Evolutionary conservation across 176 grass and related monocot species (phyloP), one percentile per base, ranked within the genome.

Genomic region (Paspalum notatum): DNA sequence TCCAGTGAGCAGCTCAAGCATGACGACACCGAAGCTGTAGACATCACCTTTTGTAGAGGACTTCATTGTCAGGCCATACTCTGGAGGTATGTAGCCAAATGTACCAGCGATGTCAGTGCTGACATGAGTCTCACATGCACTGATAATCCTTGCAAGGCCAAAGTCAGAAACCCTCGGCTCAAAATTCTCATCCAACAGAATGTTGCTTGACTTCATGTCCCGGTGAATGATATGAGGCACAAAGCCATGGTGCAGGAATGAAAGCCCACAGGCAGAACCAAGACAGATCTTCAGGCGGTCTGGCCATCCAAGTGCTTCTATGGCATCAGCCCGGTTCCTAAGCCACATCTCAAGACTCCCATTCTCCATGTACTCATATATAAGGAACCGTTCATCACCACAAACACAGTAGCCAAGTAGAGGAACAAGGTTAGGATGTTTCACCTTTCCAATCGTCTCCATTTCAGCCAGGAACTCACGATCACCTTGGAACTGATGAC

Each of bases 121-220:
- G 55, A 99, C 96, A 82, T 99, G 96, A 8, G 96, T 99, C 82
- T 99, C 96, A 2, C 96, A 99, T 4, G 90, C 96, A 11, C 96
- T 99, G 83, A 99, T 99, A 74, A 99, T 95, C 62, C 96, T 92
- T 24, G 96, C 96, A 26, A 99, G 92, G 49, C 92, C 96, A 21
- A 99, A 99, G 80, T 99, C 96, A 13, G 96, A 95, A 25, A 99
- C 96, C 83, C 96, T 88, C 9, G 96, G 96, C 82, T 95, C 90
- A 18, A 95, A 99, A 41, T 82, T 89, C 59, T 86, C 84, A 44
- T 95, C 92, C 44, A 98, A 43, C 37, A 98, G 83, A 42, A 98
- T 98, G 80, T 98, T 98, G 78, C 96, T 98, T 7, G 92, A 93
- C 67, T 98, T 98, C 96, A 98, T 98, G 84, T 98, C 96, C 1